A percentile compares a stretch with the other conserved stretches of the same genome.
These are phyloP conservation scores for Komagataella ulmi DNA, from an alignment of 805 yeast genomes.

Conservation along the genomic window DNA sequence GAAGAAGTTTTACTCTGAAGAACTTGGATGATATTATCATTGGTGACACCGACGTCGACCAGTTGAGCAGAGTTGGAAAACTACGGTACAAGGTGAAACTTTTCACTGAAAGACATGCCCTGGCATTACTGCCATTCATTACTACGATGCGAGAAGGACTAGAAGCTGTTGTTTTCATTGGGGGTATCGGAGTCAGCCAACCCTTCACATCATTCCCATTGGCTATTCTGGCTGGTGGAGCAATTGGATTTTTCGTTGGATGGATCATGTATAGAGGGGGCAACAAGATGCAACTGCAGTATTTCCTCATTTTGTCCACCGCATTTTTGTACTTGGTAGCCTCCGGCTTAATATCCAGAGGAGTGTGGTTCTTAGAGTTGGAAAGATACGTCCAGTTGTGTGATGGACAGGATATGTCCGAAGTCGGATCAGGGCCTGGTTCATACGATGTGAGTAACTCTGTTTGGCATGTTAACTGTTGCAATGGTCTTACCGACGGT, in stretches of 20 bases:
- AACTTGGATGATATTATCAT: constrained; percentile 1
- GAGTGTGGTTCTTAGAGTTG: constrained; percentile 82
- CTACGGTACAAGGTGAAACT: constrained; percentile 9
- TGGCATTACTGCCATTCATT: constrained; percentile 43
- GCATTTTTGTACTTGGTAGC: constrained; percentile 76
- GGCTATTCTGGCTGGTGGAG: constrained; percentile 45
- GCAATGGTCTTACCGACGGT: constrained; percentile 88
- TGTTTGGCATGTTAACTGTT: constrained; percentile 92
- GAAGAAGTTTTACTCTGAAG: constrained; percentile 12
- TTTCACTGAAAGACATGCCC: constrained; percentile 47
- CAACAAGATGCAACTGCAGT: constrained; percentile 59
- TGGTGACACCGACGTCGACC: constrained; percentile 3
- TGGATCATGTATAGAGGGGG: constrained; percentile 63
- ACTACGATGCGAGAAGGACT: constrained; percentile 74
- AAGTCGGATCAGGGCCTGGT: constrained; percentile 88
- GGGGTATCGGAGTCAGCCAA: constrained; percentile 62
- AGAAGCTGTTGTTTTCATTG: constrained; percentile 74
- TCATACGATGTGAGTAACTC: constrained; percentile 69
- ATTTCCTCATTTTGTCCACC: constrained; percentile 62
- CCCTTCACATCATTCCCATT: constrained; percentile 50
- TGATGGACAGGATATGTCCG: constrained; percentile 75
- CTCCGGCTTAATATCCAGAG: constrained; percentile 76
- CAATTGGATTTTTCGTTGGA: constrained; percentile 53
- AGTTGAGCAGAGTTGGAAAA: background rate
- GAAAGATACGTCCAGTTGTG: constrained; percentile 64